These are phyloP conservation scores for Asterochloris erici DNA, from an alignment of 139 green algal species.

Conservation along the genomic window DNA sequence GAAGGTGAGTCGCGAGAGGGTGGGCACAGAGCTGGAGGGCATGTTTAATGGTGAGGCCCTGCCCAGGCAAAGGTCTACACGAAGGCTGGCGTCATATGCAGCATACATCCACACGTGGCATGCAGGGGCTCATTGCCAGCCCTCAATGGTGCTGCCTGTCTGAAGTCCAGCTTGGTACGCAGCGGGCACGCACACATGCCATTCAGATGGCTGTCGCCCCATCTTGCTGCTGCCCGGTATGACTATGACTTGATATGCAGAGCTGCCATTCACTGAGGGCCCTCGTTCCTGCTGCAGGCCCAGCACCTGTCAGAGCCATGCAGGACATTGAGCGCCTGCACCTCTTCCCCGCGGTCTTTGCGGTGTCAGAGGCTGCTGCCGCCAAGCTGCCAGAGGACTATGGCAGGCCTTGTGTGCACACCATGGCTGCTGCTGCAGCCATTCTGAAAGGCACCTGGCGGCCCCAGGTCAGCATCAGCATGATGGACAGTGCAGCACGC, in stretches of 20 bases:
- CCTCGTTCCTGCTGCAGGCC: constrained; percentile 38
- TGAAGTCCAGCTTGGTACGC: too few relatives aligned
- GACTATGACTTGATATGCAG: neutral
- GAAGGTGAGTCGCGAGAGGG: constrained; percentile 81
- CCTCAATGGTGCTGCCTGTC: too few relatives aligned
- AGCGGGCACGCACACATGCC: neutral
- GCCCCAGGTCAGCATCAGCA: constrained; percentile 1
- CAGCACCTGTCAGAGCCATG: constrained; percentile 57
- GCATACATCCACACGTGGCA: neutral
- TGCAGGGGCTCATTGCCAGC: neutral
- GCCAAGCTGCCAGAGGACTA: constrained; percentile 27
- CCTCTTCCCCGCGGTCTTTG: constrained; percentile 75
- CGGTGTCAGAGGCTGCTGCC: constrained; percentile 26
- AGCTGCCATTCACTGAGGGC: neutral
- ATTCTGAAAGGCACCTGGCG: constrained; percentile 15
- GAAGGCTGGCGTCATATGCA: neutral
- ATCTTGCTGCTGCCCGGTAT: neutral
- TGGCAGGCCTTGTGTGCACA: constrained; percentile 28
- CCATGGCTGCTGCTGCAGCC: constrained; percentile 25
- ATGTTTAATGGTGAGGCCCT: constrained; percentile 55
- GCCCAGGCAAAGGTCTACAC: neutral
- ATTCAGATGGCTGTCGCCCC: neutral
- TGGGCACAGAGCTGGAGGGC: constrained; percentile 81
- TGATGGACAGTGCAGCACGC: neutral
- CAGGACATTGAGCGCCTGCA: constrained; percentile 59